phyloP scores from a whole-genome alignment of 2,329 filamentous ascomycete species.

The Colletotrichum theobromicola region DNA sequence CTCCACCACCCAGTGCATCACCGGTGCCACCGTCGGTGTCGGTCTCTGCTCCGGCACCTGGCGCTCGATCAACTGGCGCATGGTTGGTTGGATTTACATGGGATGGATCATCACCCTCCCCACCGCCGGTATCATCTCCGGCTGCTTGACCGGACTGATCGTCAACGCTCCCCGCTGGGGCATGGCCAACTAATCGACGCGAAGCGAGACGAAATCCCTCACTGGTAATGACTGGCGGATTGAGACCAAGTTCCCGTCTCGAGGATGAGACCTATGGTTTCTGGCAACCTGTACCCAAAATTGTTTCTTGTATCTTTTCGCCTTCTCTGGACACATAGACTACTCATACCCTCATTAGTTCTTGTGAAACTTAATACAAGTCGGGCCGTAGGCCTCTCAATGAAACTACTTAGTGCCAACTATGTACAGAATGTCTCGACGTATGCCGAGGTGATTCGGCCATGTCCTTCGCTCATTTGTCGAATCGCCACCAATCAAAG shows the following conservation, averaged over 20 bases:
- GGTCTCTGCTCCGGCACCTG: constrained; percentile 58
- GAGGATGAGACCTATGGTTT: background rate
- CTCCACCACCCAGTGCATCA: constrained; percentile 64
- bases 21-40: constrained; percentile 61
- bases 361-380: background rate
- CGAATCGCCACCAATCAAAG: background rate
- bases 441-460: rapidly evolving
- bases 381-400: background rate
- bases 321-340: background rate
- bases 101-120: constrained; percentile 56
- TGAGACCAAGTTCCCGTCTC: background rate
- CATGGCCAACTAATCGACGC: background rate
- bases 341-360: constrained; percentile 9
- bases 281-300: background rate
- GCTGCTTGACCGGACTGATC: constrained; percentile 61
- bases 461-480: background rate
- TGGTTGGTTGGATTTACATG: constrained; percentile 57
- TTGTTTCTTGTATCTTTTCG: background rate
- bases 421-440: background rate
- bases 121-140: constrained; percentile 55
- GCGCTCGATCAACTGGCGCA: constrained; percentile 62
- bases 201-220: background rate
- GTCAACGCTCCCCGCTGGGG: constrained; percentile 61
- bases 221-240: background rate
- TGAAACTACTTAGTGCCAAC: rapidly evolving